Conservation (phyloP, 2,329 filamentous ascomycete species). For the Emericellopsis cladophorae region DNA sequence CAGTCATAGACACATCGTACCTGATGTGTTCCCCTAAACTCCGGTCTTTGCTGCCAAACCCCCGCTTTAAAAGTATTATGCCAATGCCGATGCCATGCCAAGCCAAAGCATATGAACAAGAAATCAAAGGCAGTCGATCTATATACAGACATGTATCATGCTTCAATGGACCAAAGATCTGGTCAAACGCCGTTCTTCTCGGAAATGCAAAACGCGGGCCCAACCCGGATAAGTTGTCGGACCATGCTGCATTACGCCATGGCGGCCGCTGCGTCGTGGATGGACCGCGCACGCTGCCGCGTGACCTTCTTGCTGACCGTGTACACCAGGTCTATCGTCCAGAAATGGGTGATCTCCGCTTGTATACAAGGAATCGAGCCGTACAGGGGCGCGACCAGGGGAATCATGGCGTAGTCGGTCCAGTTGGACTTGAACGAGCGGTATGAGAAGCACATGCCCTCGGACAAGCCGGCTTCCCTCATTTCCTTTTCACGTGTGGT, state of each 20-base stretch:
- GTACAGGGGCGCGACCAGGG: conserved; percentile 54
- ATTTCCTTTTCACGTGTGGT: conserved; percentile 52
- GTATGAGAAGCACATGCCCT: conserved; percentile 53
- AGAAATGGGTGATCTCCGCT: conserved; percentile 57
- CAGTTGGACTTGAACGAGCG: conserved; percentile 42
- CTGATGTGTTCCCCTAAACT: conserved; percentile 23
- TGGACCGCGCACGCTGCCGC: conserved; percentile 32
- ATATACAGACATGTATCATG: conserved; percentile 26
- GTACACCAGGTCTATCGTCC: conserved; percentile 57
- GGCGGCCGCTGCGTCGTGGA: conserved; percentile 21
- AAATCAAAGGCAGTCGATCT: conserved; percentile 22
- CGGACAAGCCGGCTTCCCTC: conserved; percentile 48
- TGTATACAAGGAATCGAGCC: conserved; percentile 56
- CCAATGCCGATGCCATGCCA: conserved; percentile 33
- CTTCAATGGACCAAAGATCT: too few relatives aligned
- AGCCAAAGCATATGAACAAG: conserved; percentile 29
- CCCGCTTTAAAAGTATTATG: conserved; percentile 11
- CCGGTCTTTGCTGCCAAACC: conserved; percentile 23
- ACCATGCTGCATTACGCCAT: conserved; percentile 25
- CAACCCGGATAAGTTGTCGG: not conserved
- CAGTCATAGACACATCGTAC: conserved; percentile 5
- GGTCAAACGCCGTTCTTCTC: too few relatives aligned
- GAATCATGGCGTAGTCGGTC: conserved; percentile 52
- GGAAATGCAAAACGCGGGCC: not conserved
- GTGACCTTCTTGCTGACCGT: conserved; percentile 59